Evolutionary conservation across 148 eudicot genomes (phyloP), one percentile per base, ranked within the genome.

Genomic region (Oxyria digyna): DNA sequence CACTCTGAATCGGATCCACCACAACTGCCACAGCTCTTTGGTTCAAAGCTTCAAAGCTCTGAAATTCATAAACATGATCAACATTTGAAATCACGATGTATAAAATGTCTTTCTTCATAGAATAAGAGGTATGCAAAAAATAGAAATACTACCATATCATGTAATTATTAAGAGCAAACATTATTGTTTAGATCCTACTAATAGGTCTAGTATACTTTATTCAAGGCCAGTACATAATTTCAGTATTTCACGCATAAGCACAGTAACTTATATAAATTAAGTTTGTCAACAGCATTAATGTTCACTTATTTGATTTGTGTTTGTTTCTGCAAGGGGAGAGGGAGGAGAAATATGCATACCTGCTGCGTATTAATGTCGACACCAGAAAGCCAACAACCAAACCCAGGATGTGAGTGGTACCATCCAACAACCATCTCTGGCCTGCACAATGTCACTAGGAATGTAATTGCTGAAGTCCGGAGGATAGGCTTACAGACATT

Each of bases 1-100:
- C 98, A 82, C 98, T 89, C 83, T 92, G 96, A 38, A 92, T 92
- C 14, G 98, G 96, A 83, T 93, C 98, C 63, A 93, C 96, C 80
- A 93, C 98, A 52, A 93, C 98, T 3, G 98, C 98, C 70, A 93
- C 98, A 54, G 98, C 98, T 62, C 98, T 76, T 73, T 89, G 95
- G 74, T 93, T 93, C 48, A 93, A 59, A 59, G 98, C 98, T 85
- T 93, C 98, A 82, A 93, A 93, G 73, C 98, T 93, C 96, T 93
- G 87, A 76, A 86, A 27, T 6, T 63, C 68, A 69, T 68, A 20
- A 26, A 24, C 24, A 55, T 54, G 29, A 24, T 1, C 15, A 55
- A 24, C 62, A 11, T 27, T 12, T 24, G 32, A 24, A 23, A 26
- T 11, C 15, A 55, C 32, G 5, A 26, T 0, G 31, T 24, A 26